Base-by-base conservation (phyloP, 106 monocot genomes). In the Amphibolis antarctica region DNA sequence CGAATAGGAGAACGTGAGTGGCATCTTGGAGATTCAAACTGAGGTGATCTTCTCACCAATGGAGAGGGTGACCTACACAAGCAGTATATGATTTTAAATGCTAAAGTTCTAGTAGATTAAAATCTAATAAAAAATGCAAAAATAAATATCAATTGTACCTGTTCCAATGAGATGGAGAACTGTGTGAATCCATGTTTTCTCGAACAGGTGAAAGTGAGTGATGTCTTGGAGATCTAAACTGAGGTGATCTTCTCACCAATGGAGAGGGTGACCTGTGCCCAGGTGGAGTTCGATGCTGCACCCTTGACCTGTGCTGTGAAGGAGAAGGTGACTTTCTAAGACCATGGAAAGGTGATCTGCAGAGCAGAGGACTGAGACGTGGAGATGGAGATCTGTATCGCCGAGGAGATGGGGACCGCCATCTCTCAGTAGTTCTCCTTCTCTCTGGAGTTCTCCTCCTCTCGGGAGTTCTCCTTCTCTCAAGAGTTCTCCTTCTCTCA, bases 51-150 rank as follows among this genome's bases (percentile, higher is more conserved):
- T 45, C 83, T 76, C 60, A 67, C 61, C 22, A 53, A 18, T 56
- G 81, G 79, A 75, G 78, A 73, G 15, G 81, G 80, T 55, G 80
- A 76, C 43, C 77, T 79, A 2, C 17, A n/a, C n/a, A n/a, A n/a
- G n/a, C 36, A 48, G 24, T 46, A 43, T 10, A 64, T 74, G 10
- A 79, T 26, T 10, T 28, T 50, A 9, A 5, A 56, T 47, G 48
- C 19, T 36, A 59, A n/a, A 42, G n/a, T n/a, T n/a, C n/a, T 15
- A 11, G 58, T 11, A 55, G 31, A 24, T 23, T 15, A 31, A 44
- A 53, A 30, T 26, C 47, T 24, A 26, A 55, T 19, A n/a, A 66
- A 18, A 63, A 48, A 55, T 29, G 23, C 19, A 31, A 44, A 53
- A n/a, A 65, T 17, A 5, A 55, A 42, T 0, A 23, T 55, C 24